Evolutionary conservation across 2,329 filamentous ascomycete species (phyloP), one percentile per base, ranked within the genome.

Genomic region (Intubia oerlemansii): DNA sequence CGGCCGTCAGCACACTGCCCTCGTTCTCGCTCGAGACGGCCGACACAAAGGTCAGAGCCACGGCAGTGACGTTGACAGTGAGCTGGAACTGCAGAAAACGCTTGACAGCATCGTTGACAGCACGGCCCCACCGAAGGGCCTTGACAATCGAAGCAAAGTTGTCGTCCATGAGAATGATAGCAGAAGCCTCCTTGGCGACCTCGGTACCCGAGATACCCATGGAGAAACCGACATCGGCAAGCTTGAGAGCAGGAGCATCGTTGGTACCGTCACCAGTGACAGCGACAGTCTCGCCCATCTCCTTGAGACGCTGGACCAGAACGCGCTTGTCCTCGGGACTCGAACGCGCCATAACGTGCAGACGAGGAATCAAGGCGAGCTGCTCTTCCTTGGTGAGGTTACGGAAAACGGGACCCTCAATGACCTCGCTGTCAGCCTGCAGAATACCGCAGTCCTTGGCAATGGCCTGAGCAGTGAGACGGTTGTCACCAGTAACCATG

Each of bases 61-160:
- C 82, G 21, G 84, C 84, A 7, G 84, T 92, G 38, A 93, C 71
- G 57, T 92, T 93, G 53, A 92, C 84, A 0, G 75, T 80, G 36
- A 82, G 64, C 54, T 81, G 75, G 44, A 78, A 77, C 46, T 76
- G 68, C 29, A 80, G 54, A 48, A 80, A 80, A 36, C 73, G 71
- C 55, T 79, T 78, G 41, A 79, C 74, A 2, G 74, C 70, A 42
- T 80, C 74, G 42, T 79, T 79, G 40, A 80, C 74, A 19, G 74
- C 70, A 16, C 74, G 65, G 28, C 78, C 78, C 78, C 78, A 85
- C 40, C 76, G 73, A 39, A 84, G 58, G 10, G 78, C 78, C 50
- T 80, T 81, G 38, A 85, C 73, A 35, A 84, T 85, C n/a, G 76
- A 82, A 17, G 70, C 63, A 49, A 85, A 85, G 52, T 84, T 84